Conservation (phyloP, 306 rosid genomes). For the Mimosa pudica region DNA sequence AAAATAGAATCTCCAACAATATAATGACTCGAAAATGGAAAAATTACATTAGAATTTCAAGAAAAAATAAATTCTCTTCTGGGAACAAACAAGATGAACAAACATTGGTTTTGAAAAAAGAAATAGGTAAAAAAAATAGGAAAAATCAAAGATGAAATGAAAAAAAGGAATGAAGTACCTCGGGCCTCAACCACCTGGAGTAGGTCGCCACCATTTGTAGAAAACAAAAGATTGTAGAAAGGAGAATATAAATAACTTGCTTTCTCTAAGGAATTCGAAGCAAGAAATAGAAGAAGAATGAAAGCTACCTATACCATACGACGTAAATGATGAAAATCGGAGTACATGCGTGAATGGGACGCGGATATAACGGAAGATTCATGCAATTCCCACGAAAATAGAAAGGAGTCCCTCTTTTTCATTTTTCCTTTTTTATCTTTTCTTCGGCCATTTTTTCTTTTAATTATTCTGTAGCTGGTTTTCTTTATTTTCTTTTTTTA, state of each 20-base stretch:
- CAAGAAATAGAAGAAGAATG: neutral
- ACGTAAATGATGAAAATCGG: neutral
- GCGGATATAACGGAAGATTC: neutral
- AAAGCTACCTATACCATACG: too few species aligned
- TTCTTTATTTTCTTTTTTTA: too few species aligned
- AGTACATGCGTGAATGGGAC: neutral
- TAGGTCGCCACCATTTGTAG: conserved; percentile 22
- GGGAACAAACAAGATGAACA: conserved; percentile 22
- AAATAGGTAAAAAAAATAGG: neutral
- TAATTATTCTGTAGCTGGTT: too few species aligned
- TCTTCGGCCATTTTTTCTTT: too few species aligned
- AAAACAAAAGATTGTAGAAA: conserved; percentile 20
- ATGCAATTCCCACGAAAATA: neutral
- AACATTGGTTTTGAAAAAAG: neutral
- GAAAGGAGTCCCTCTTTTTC: too few species aligned
- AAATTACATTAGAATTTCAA: neutral
- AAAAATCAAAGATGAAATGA: neutral
- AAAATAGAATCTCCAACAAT: neutral
- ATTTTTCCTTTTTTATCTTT: too few species aligned
- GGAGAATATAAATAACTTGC: conserved; percentile 14
- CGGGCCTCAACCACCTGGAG: conserved; percentile 78
- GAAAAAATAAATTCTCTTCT: neutral
- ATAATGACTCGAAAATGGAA: neutral
- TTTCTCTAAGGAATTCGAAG: conserved; percentile 8
- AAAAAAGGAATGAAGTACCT: conserved; percentile 43